Base-by-base conservation (phyloP, 495 filamentous ascomycete species). In the Penicillium soppii region DNA sequence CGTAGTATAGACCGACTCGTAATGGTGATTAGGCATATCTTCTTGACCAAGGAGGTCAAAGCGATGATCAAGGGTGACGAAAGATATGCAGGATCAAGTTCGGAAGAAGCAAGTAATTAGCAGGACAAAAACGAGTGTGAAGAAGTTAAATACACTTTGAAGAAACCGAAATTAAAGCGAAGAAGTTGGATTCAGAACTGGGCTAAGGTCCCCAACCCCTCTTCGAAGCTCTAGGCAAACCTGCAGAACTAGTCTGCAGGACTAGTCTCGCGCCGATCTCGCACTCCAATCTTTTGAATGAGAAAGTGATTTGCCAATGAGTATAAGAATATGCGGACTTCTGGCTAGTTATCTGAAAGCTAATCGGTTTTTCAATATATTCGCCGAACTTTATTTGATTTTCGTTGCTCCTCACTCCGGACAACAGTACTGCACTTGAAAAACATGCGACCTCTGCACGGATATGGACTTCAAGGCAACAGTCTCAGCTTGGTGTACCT, bases 221-320 rank as follows among this genome's bases (percentile, higher is more conserved):
- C 27, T 2, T 21, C 12, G 27, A 30, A 19, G 27, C 19, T 46
- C 19, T 35, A 30, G 29, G 43, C 16, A 16, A 36, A 36, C 29
- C 30, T 47, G 43, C 43, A 46, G 43, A 13, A 45, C 20, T 46
- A 46, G 43, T 33, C 19, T 32, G 29, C 29, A 32, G 9, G 25
- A 9, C 29, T 12, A 32, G 29, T 32, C n/a, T n/a, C n/a, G n/a
- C n/a, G n/a, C n/a, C n/a, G n/a, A n/a, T n/a, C n/a, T n/a, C n/a
- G n/a, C n/a, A n/a, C n/a, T n/a, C n/a, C n/a, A n/a, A n/a, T n/a
- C n/a, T n/a, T n/a, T n/a, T n/a, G n/a, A n/a, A n/a, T n/a, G n/a
- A n/a, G n/a, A n/a, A n/a, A n/a, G n/a, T n/a, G n/a, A n/a, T n/a
- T n/a, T n/a, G n/a, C n/a, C n/a, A n/a, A n/a, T n/a, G n/a, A n/a